Base-by-base conservation (phyloP, 257 asterid species). In the Gentiana dahurica region DNA sequence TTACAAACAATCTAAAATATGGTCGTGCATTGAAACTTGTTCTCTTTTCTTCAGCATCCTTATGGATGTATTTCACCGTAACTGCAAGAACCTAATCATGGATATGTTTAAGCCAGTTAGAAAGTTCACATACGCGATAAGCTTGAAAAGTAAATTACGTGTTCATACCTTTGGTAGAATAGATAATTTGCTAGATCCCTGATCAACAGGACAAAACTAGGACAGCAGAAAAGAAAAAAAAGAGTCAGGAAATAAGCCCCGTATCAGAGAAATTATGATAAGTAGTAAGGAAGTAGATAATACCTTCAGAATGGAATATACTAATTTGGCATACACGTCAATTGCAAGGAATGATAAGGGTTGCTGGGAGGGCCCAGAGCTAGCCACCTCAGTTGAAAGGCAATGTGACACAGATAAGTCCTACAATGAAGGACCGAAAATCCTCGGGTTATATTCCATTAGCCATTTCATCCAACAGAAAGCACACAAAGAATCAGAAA, bases 341-440 rank as follows among this genome's bases (percentile, higher is more conserved):
- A 92, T 92, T 44, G 99, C 99, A 70, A 92, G 90, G 81, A 88
- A 92, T 3, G 98, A 85, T 62, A 87, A 60, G 12, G 86, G 79
- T 70, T 84, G 96, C 55, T 73, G 95, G 54, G 88, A 61, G 71
- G 94, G 64, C 62, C 72, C 72, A 43, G 98, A 73, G 62, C 69
- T 82, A 45, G 77, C 79, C 58, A 70, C 85, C 83, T 92, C 99
- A 45, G 95, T 65, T 49, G 95, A 71, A 41, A 88, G 69, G 71
- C 97, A 92, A 69, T 85, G 95, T 3, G 97, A 81, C 54, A 92
- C 97, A 12, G 95, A 77, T 46, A 92, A 74, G 59, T 92, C 99
- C 99, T 92, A 58, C 4, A 61, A 52, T 12, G 60, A 65, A 49
- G 37, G 55, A 59, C 55, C 52, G 24, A n/a, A 48, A 5, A 11